Conservation (phyloP, 495 filamentous ascomycete species). For the Penicillium parvum region DNA sequence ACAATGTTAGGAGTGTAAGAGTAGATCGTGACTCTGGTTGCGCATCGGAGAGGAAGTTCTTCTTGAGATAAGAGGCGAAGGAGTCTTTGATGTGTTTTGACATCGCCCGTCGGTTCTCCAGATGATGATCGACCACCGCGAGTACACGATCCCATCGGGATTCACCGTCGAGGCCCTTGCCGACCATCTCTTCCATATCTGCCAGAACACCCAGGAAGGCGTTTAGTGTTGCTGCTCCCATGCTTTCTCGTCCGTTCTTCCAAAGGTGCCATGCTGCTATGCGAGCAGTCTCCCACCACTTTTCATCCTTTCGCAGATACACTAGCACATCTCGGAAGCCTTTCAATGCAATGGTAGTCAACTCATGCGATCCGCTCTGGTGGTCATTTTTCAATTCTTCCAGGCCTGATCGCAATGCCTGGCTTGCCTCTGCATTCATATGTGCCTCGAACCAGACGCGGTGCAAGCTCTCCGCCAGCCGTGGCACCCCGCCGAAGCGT, state of each 20-base stretch:
- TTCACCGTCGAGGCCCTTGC: conserved; percentile 17
- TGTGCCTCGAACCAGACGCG: conserved; percentile 54
- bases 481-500: conserved; percentile 49
- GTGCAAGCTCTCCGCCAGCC: conserved; percentile 49
- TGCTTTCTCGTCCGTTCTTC: conserved; percentile 59
- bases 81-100: conserved; percentile 27
- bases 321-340: conserved; percentile 42
- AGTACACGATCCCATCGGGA: conserved; percentile 21
- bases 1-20: conserved; percentile 53
- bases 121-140: conserved; percentile 26
- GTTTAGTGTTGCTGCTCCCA: conserved; percentile 56
- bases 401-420: conserved; percentile 42
- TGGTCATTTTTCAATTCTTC: conserved; percentile 47
- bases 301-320: conserved; percentile 11
- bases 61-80: conserved; percentile 32
- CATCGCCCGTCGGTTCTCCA: conserved; percentile 25
- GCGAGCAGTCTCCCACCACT: conserved; percentile 53
- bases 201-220: conserved; percentile 44
- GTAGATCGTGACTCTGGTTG: conserved; percentile 13
- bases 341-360: conserved; percentile 47
- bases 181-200: conserved; percentile 26
- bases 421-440: conserved; percentile 35
- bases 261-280: conserved; percentile 61
- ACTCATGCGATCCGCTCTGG: conserved; percentile 52
- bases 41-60: conserved; percentile 22